Base-by-base conservation (phyloP, 441 rosid species). In the Pelargonium citronellum region DNA sequence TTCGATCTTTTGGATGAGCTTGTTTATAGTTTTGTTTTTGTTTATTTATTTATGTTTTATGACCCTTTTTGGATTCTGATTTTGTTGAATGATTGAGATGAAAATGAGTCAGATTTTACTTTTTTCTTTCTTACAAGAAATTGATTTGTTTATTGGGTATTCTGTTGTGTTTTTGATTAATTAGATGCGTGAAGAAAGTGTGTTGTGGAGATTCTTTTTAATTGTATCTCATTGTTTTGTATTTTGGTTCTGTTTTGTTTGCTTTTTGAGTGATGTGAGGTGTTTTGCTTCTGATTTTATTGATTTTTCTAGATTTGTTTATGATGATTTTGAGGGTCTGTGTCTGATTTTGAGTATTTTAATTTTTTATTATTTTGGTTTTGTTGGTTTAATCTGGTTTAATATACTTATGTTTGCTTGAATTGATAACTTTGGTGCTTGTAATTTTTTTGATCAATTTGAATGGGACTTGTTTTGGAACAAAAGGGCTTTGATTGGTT, bases 81-180 rank as follows among this genome's bases (percentile, higher is more conserved):
- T 55, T 5, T 51, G 58, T 51, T 51, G 55, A 12, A 3, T 49
- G 55, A 49, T 49, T 49, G 58, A 15, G 20, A 51, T 51, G 58
- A 7, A 13, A 51, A 27, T 27, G 30, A 27, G 30, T 27, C 30
- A 27, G 30, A 27, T 27, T 27, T 2, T 27, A 1, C 4, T 11
- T 12, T 49, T 49, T 19, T 55, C 7, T 55, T 55, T 15, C 16
- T 15, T 0, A 5, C 7, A 16, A 16, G 7, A 55, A 4, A 12
- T 55, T 55, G 61, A 55, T 55, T 55, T 55, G 61, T 51, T 70
- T n/a, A 9, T 16, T 10, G n/a, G 19, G 64, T 13, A 5, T 68
- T 60, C 27, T 68, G 8, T 46, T 22, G 41, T 68, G 12, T 44
- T 67, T 10, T 44, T 12, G 15, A 10, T 46, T 19, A 3, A 10